Conservation (phyloP, 1,284 basidiomycete genomes). For the Ceratobasidium sp. region DNA sequence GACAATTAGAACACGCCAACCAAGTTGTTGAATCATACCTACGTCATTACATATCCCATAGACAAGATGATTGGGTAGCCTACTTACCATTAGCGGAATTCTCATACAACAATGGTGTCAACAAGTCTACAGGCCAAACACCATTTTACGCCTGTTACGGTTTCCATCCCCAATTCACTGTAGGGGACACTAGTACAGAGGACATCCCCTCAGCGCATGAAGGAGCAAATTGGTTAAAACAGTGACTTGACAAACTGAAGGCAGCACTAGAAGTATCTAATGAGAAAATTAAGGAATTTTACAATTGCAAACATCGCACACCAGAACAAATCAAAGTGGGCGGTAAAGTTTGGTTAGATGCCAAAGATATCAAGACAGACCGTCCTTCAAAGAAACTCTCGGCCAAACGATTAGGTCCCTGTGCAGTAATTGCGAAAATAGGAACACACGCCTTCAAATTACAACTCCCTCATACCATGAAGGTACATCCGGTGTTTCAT, state of each 20-base stretch:
- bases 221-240: background rate
- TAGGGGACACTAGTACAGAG: too few relatives aligned
- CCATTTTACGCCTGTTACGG: conserved; percentile 47
- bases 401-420: conserved; percentile 54
- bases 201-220: background rate
- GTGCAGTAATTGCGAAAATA: conserved; percentile 50
- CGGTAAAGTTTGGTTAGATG: conserved; percentile 49
- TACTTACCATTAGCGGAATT: conserved; percentile 47
- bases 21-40: conserved; percentile 49
- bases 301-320: background rate
- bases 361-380: conserved; percentile 50
- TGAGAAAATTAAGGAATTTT: background rate
- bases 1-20: conserved; percentile 53
- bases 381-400: conserved; percentile 54
- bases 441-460: conserved; percentile 51
- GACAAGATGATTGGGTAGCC: conserved; percentile 46
- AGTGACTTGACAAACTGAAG: background rate
- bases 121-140: conserved; percentile 41
- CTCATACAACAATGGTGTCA: conserved; percentile 42
- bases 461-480: conserved; percentile 51
- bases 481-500: conserved; percentile 57
- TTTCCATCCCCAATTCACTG: background rate
- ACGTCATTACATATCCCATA: conserved; percentile 41
- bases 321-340: background rate
- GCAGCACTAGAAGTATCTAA: background rate